Conservation (phyloP, 2,329 filamentous ascomycete genomes). For the Harringtonia aguacate region DNA sequence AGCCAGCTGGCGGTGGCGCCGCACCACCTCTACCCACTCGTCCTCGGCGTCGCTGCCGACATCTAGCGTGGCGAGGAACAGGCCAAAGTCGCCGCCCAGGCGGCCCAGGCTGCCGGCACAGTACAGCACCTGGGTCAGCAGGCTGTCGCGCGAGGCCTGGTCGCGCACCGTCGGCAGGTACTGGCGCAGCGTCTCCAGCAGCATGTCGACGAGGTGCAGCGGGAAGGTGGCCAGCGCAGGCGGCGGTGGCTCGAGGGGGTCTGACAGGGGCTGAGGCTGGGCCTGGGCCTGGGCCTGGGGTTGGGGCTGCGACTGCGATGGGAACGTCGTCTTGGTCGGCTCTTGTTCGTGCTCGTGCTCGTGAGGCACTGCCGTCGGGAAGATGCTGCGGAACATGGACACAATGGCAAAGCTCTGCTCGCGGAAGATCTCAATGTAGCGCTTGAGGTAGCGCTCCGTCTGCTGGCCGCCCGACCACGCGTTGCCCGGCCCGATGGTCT, state of each 20-base stretch:
- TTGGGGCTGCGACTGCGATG: constrained; percentile 1
- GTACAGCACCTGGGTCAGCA: constrained; percentile 87
- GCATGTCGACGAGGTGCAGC: constrained; percentile 67
- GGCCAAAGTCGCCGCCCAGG: constrained; percentile 83
- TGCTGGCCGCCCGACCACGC: constrained; percentile 69
- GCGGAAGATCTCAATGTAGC: constrained; percentile 93
- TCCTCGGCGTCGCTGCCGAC: constrained; percentile 34
- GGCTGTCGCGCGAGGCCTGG: constrained; percentile 68
- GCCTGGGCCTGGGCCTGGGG: constrained; percentile 3
- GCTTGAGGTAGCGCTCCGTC: constrained; percentile 86
- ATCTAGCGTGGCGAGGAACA: constrained; percentile 62
- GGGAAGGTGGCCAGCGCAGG: constrained; percentile 76
- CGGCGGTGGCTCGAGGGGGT: constrained; percentile 52
- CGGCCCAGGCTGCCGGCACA: constrained; percentile 85
- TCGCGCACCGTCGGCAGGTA: constrained; percentile 80
- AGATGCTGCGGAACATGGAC: constrained; percentile 88
- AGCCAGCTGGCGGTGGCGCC: constrained; percentile 75
- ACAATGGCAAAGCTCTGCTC: constrained; percentile 96
- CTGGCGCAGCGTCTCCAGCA: constrained; percentile 61
- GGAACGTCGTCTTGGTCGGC: neutral
- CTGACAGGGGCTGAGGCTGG: constrained; percentile 4
- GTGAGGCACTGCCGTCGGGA: constrained; percentile 37
- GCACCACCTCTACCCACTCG: constrained; percentile 84
- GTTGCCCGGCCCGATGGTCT: constrained; percentile 23
- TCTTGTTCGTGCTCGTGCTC: neutral